A percentile compares a stretch with the other conserved stretches of the same genome.
Evolutionary conservation across 2,329 filamentous ascomycete species (phyloP).

Genomic region (Alternaria sp.): DNA sequence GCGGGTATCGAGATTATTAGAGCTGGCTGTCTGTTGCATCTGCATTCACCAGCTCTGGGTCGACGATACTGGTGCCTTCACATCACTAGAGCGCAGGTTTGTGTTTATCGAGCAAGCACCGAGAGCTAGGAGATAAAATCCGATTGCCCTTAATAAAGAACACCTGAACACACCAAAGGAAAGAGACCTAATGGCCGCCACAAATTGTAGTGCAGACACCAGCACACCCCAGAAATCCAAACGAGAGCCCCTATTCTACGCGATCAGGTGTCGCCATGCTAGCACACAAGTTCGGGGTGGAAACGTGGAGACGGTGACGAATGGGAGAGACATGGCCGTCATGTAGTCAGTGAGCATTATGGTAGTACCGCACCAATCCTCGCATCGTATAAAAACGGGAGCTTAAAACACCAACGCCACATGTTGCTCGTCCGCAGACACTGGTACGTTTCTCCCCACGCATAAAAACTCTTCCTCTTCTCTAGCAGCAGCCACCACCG

Average conservation of each 20-base stretch:
- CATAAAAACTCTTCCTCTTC: constrained; percentile 16
- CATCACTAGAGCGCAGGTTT: constrained; percentile 6
- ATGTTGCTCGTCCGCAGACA: constrained; percentile 30
- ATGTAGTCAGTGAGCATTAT: constrained; percentile 43
- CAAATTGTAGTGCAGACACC: constrained; percentile 39
- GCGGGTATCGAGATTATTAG: neutral
- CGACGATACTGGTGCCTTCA: neutral
- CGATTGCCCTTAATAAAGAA: constrained; percentile 41
- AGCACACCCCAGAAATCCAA: constrained; percentile 43
- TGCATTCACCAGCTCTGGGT: constrained; percentile 1
- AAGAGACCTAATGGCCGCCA: constrained; percentile 39
- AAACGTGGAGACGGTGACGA: constrained; percentile 33
- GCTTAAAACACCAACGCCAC: constrained; percentile 42
- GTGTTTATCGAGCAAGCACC: constrained; percentile 7
- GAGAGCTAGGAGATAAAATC: constrained; percentile 22
- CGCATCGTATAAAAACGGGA: constrained; percentile 33
- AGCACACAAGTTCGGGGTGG: constrained; percentile 27
- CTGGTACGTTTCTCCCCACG: constrained; percentile 24
- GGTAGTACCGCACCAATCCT: constrained; percentile 31
- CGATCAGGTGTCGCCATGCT: constrained; percentile 37
- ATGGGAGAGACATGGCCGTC: constrained; percentile 28
- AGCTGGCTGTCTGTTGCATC: neutral
- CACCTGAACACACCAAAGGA: constrained; percentile 34
- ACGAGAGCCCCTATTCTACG: constrained; percentile 41
- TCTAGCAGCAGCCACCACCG: constrained; percentile 90